Evolutionary conservation across 2,329 filamentous ascomycete species (phyloP).

Genomic region (Pseudocercospora cruenta): DNA sequence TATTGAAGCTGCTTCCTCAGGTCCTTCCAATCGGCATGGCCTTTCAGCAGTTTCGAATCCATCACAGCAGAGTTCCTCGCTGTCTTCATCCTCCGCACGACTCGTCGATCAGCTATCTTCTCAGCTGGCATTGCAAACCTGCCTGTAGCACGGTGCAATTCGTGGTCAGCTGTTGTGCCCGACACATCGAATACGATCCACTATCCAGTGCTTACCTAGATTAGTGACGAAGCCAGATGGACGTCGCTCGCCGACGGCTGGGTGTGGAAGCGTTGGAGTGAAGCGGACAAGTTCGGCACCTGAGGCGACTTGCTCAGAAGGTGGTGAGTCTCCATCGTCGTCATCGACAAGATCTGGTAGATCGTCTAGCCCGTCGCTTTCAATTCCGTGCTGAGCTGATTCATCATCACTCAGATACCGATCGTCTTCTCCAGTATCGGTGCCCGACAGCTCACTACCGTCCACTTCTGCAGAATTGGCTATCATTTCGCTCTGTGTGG

Average conservation of each 20-base stretch:
- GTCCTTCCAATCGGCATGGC: not conserved
- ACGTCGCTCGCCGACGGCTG: not conserved
- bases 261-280: not conserved
- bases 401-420: not conserved
- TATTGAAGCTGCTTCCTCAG: conserved; percentile 2
- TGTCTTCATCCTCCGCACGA: not conserved
- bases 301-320: not conserved
- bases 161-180: not conserved
- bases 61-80: not conserved
- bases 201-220: not conserved
- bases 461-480: not conserved
- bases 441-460: not conserved
- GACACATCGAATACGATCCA: not conserved
- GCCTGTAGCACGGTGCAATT: not conserved
- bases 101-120: not conserved
- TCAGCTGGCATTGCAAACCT: not conserved
- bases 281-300: not conserved
- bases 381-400: not conserved
- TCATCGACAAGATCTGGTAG: conserved; percentile 5
- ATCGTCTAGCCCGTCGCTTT: not conserved
- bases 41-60: not conserved
- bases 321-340: not conserved
- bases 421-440: not conserved
- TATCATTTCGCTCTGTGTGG: not conserved
- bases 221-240: not conserved